These are phyloP conservation scores for Pharnaceum exiguum DNA, from an alignment of 148 eudicot species.

Conservation along the genomic window DNA sequence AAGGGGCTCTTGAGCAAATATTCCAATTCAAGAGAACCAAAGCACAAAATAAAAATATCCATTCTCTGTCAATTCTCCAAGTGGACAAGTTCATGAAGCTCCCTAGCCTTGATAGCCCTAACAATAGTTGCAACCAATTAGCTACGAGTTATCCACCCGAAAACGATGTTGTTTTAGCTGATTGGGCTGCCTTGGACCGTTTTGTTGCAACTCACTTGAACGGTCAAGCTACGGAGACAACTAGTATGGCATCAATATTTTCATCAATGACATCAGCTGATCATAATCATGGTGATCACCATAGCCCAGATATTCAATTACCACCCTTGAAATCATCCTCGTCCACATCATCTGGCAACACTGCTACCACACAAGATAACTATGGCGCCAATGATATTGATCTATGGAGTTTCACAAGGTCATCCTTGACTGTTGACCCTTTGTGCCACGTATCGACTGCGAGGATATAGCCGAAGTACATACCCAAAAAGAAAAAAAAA, in stretches of 20 bases:
- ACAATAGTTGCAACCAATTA: not conserved
- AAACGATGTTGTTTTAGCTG: conserved; percentile 26
- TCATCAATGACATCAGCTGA: conserved; percentile 15
- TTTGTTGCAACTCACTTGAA: conserved; percentile 35
- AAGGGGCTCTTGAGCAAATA: conserved; percentile 36
- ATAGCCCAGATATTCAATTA: not conserved
- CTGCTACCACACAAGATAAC: conserved; percentile 16
- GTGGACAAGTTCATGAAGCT: conserved; percentile 22
- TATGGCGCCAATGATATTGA: conserved; percentile 18
- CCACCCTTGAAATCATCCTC: conserved; percentile 24
- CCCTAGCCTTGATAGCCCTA: conserved; percentile 30
- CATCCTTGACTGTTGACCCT: conserved; percentile 21
- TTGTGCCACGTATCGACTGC: conserved; percentile 33
- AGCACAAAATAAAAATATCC: conserved; percentile 6
- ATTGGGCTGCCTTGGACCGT: conserved; percentile 34
- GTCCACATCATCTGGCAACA: conserved; percentile 13
- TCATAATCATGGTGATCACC: conserved; percentile 13
- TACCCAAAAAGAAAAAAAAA: not conserved
- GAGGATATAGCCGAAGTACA: conserved; percentile 19
- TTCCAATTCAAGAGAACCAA: conserved; percentile 20
- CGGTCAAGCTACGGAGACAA: conserved; percentile 14
- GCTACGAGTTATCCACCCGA: conserved; percentile 5
- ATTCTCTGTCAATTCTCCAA: not conserved
- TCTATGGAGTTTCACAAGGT: conserved; percentile 34
- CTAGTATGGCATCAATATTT: conserved; percentile 22